Percentiles rank a stretch among this genome's conserved stretches.
These are phyloP conservation scores for Cyberlindnera japonica DNA, from an alignment of 805 yeast species.

Conservation along the genomic window DNA sequence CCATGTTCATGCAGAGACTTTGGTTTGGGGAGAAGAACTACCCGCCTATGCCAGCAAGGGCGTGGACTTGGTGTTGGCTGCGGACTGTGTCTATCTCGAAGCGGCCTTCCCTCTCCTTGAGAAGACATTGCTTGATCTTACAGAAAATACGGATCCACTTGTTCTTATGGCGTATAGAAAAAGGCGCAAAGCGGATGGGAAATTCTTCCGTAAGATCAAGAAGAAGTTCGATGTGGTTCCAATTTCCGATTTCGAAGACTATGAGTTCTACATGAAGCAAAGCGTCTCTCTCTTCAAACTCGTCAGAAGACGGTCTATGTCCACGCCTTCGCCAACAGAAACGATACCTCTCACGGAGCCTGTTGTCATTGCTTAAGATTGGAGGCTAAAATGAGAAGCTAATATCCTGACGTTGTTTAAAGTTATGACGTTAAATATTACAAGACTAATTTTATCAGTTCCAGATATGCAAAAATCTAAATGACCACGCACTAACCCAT, in stretches of 20 bases:
- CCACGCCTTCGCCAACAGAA: conserved; percentile 14
- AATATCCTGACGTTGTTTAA: no score
- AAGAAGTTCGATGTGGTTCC: conserved; percentile 32
- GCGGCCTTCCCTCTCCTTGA: conserved; percentile 50
- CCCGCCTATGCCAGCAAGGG: conserved; percentile 34
- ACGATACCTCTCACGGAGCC: no score
- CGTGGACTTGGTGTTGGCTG: conserved; percentile 49
- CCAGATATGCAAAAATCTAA: no score
- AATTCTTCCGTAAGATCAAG: conserved; percentile 31
- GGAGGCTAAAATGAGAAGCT: no score
- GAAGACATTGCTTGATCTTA: conserved; percentile 44
- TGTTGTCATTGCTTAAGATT: no score
- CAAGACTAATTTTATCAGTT: no score
- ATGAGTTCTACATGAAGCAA: conserved; percentile 34
- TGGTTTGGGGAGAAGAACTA: conserved; percentile 42
- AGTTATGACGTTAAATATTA: no score
- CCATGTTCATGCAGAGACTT: conserved; percentile 37
- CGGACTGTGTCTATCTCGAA: conserved; percentile 58
- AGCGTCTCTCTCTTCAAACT: conserved; percentile 41
- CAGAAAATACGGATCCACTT: conserved; percentile 35
- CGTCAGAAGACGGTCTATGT: conserved; percentile 29
- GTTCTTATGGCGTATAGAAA: conserved; percentile 52
- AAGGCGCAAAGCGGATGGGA: conserved; percentile 43
- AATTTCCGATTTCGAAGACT: conserved; percentile 33
- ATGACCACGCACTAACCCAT: no score